These are phyloP conservation scores for Fraxinus anomala DNA, from an alignment of 257 asterid species.

Conservation along the genomic window DNA sequence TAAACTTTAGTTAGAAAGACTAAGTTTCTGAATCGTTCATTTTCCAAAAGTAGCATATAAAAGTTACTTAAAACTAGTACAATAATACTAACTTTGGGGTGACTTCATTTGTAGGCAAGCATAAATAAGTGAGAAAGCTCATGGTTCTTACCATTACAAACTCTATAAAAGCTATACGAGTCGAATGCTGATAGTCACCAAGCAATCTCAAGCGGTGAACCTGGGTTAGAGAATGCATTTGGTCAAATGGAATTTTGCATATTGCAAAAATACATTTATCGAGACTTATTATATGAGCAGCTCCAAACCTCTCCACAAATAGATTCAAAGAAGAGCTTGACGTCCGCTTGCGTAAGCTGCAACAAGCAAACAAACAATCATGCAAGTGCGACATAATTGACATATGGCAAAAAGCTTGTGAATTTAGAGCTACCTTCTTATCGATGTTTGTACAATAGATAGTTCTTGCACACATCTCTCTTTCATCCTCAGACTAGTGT, in stretches of 20 bases:
- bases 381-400: not conserved
- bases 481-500: constrained; percentile 77
- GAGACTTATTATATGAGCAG: constrained; percentile 27
- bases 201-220: constrained; percentile 95
- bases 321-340: constrained; percentile 70
- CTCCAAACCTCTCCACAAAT: constrained; percentile 72
- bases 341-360: constrained; percentile 75
- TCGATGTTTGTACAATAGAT: constrained; percentile 79
- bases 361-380: constrained; percentile 26
- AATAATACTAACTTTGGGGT: too few relatives aligned
- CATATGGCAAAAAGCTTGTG: not conserved
- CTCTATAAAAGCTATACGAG: constrained; percentile 96
- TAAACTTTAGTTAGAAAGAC: too few relatives aligned
- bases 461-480: constrained; percentile 89
- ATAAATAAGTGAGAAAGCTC: constrained; percentile 20
- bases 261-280: constrained; percentile 13
- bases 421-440: constrained; percentile 52
- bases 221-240: constrained; percentile 53
- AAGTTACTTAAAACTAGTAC: too few relatives aligned
- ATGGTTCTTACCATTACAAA: constrained; percentile 76
- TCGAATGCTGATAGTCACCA: constrained; percentile 91
- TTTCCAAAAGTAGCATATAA: too few relatives aligned
- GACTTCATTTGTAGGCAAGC: not conserved
- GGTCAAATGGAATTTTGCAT: constrained; percentile 23
- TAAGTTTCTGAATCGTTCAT: too few relatives aligned